Evolutionary conservation across 768 basidiomycete species (phyloP).

Genomic region (Hysterangium stoloniferum): DNA sequence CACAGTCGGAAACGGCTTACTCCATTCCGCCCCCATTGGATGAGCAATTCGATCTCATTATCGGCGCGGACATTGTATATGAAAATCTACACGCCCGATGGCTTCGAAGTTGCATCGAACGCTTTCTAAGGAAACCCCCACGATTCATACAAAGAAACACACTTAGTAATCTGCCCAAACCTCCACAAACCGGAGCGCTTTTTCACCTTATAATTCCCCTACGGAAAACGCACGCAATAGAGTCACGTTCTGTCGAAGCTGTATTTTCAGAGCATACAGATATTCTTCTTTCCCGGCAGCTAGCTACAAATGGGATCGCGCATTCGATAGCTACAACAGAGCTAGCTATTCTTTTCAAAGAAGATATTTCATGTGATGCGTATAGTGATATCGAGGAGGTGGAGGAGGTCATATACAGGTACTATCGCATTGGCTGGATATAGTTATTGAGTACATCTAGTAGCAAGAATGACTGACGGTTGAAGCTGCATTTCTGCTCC

Average conservation of each 20-base stretch:
- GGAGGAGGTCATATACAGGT: conserved; percentile 58
- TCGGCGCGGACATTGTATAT: conserved; percentile 51
- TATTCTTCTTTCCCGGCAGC: background rate
- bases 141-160: conserved; percentile 8
- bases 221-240: conserved; percentile 52
- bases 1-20: no score
- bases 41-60: conserved; percentile 37
- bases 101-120: conserved; percentile 36
- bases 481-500: no score
- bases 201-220: conserved; percentile 80
- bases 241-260: conserved; percentile 50
- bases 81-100: conserved; percentile 40
- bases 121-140: conserved; percentile 27
- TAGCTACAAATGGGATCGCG: background rate
- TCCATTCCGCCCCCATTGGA: background rate
- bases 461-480: no score
- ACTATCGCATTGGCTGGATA: conserved; percentile 69
- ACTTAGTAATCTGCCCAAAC: conserved; percentile 11
- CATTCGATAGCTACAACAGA: conserved; percentile 10
- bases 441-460: no score
- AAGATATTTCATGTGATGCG: conserved; percentile 49
- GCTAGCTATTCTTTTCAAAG: conserved; percentile 46
- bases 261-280: conserved; percentile 35
- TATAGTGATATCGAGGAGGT: conserved; percentile 26
- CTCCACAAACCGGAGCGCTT: no score